Percentiles rank a stretch among this genome's conserved stretches.
Evolutionary conservation across 495 filamentous ascomycete species (phyloP).

Genomic region (Neurospora sp.): DNA sequence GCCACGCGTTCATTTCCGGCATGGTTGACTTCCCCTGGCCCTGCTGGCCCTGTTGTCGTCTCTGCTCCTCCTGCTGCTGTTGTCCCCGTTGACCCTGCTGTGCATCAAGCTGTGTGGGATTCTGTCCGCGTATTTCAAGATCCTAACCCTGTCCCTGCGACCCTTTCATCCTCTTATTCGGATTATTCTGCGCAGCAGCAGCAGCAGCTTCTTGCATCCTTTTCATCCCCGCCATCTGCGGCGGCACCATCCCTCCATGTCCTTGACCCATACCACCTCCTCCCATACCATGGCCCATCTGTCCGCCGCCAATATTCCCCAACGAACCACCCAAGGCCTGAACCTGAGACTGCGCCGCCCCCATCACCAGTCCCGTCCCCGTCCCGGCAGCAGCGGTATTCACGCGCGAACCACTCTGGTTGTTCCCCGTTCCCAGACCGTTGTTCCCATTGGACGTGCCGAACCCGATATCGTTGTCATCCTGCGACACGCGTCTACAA

Average conservation of each 20-base stretch:
- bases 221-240: background rate
- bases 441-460: slow-evolving; percentile 70
- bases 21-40: background rate
- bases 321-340: background rate
- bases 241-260: background rate
- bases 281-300: background rate
- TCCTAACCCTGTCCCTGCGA: background rate
- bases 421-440: slow-evolving; percentile 20
- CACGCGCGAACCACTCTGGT: slow-evolving; percentile 78
- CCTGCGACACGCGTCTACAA: slow-evolving; percentile 76
- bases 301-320: background rate
- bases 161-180: background rate
- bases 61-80: background rate
- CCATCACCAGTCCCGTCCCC: background rate
- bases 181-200: background rate
- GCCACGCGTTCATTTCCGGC: background rate
- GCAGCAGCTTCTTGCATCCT: background rate
- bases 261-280: background rate
- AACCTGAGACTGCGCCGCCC: background rate
- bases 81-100: background rate
- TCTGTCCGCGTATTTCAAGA: background rate
- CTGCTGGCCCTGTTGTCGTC: no score
- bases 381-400: background rate
- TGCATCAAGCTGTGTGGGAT: background rate
- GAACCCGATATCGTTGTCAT: slow-evolving; percentile 87